These are phyloP conservation scores for Fusarium nanum DNA, from an alignment of 2,329 filamentous ascomycete genomes.

Conservation along the genomic window DNA sequence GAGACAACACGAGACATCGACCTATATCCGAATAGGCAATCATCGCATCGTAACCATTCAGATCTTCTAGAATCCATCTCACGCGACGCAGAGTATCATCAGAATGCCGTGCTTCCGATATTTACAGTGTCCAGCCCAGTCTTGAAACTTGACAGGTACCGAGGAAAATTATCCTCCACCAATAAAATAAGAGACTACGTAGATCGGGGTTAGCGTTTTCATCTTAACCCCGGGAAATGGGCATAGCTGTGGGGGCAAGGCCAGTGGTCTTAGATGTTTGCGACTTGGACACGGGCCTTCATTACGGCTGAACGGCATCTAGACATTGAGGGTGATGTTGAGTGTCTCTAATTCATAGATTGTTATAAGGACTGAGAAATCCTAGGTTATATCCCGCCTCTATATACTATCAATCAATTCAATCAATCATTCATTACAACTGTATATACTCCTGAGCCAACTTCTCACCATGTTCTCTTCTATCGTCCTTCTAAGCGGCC, in stretches of 20 bases:
- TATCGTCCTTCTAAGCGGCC: slow-evolving; percentile 45
- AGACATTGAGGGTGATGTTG: not conserved
- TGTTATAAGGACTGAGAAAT: no score
- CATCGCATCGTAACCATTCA: not conserved
- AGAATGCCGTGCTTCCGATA: slow-evolving; percentile 25
- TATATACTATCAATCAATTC: not conserved
- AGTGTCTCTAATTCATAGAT: no score
- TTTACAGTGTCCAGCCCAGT: not conserved
- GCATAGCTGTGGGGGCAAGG: slow-evolving; percentile 16
- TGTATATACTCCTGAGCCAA: not conserved
- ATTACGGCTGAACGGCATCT: slow-evolving; percentile 26
- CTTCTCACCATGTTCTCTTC: slow-evolving; percentile 29
- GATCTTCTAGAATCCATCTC: not conserved
- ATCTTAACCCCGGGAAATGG: slow-evolving; percentile 16
- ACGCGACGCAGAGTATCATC: not conserved
- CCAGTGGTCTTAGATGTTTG: not conserved
- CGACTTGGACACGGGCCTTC: not conserved
- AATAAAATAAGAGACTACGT: not conserved
- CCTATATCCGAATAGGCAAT: not conserved
- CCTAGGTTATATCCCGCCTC: no score
- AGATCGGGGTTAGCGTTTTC: slow-evolving; percentile 7
- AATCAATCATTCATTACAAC: not conserved
- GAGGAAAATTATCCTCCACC: slow-evolving; percentile 32
- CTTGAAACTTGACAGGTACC: slow-evolving; percentile 26
- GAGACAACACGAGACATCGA: not conserved